Conservation (phyloP, 495 filamentous ascomycete species). For the Xylaria acuta region DNA sequence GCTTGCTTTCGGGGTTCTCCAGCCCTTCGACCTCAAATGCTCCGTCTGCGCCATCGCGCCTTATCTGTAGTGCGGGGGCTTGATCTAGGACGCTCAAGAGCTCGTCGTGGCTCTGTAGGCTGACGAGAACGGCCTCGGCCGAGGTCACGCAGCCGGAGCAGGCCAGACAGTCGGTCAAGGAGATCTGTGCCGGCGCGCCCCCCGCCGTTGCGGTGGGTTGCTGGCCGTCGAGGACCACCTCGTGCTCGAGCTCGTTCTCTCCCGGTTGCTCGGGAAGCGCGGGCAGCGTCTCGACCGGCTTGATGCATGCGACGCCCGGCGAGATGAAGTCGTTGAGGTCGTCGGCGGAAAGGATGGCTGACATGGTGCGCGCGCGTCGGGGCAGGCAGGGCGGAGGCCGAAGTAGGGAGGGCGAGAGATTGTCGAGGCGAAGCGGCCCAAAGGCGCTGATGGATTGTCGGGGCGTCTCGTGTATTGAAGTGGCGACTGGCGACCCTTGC, state of each 20-base stretch:
- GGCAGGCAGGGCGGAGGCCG: slow-evolving; percentile 6
- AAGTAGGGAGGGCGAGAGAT: background rate
- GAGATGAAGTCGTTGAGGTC: slow-evolving; percentile 99
- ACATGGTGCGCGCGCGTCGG: slow-evolving; percentile 65
- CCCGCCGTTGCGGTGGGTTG: slow-evolving; percentile 51
- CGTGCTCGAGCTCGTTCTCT: slow-evolving; percentile 62
- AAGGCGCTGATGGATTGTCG: slow-evolving; percentile 10
- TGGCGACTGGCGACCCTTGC: slow-evolving; percentile 8
- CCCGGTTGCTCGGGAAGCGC: slow-evolving; percentile 31
- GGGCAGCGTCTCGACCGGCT: slow-evolving; percentile 91
- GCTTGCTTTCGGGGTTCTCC: slow-evolving; percentile 58
- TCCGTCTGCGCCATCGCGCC: slow-evolving; percentile 29
- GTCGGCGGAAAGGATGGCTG: slow-evolving; percentile 93
- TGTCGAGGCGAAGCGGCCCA: slow-evolving; percentile 11
- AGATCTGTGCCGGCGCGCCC: slow-evolving; percentile 76
- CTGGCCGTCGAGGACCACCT: slow-evolving; percentile 92
- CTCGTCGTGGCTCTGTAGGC: slow-evolving; percentile 88
- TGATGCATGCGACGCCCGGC: slow-evolving; percentile 96
- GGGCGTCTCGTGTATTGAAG: background rate
- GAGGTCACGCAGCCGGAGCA: slow-evolving; percentile 98
- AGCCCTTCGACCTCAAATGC: slow-evolving; percentile 43
- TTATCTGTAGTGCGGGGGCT: slow-evolving; percentile 58
- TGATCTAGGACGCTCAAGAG: slow-evolving; percentile 82
- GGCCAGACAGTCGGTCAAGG: slow-evolving; percentile 94
- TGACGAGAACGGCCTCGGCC: slow-evolving; percentile 93